These are phyloP conservation scores for Candolleomyces eurysporus DNA, from an alignment of 768 basidiomycete genomes.

Conservation along the genomic window DNA sequence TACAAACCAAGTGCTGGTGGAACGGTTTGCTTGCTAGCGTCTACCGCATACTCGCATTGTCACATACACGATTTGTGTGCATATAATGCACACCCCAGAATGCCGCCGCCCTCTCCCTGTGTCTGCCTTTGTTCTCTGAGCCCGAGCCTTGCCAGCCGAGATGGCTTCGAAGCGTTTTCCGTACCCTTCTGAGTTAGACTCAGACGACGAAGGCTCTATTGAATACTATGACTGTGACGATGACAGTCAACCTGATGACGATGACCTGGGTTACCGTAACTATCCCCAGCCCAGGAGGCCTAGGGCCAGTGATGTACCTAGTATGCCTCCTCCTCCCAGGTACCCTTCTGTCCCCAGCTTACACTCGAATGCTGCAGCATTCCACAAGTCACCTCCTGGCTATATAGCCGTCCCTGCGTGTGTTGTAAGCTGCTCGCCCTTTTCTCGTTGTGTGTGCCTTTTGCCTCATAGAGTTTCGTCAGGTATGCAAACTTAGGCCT, in stretches of 20 bases:
- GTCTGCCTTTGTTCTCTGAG: neutral
- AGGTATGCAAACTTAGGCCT: constrained; percentile 21
- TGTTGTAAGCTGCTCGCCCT: neutral
- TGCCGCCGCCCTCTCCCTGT: too few relatives aligned
- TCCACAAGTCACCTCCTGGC: too few relatives aligned
- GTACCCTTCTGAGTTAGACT: constrained; percentile 5
- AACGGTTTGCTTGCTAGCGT: too few relatives aligned
- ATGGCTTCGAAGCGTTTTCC: neutral
- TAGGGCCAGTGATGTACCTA: too few relatives aligned
- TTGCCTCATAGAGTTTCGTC: neutral
- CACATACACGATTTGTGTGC: too few relatives aligned
- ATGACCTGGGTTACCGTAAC: neutral
- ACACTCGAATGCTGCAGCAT: too few relatives aligned
- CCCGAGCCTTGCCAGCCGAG: neutral
- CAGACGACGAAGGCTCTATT: constrained; percentile 1
- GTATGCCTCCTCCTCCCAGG: too few relatives aligned
- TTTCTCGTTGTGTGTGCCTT: neutral
- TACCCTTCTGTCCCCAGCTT: too few relatives aligned
- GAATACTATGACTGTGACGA: neutral
- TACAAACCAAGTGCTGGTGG: too few relatives aligned
- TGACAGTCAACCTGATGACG: neutral
- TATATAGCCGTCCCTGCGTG: neutral
- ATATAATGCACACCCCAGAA: too few relatives aligned
- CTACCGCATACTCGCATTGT: too few relatives aligned
- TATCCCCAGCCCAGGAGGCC: too few relatives aligned